A percentile compares a stretch with the other conserved stretches of the same genome.
These are phyloP conservation scores for Cryomyces minteri DNA, from an alignment of 495 filamentous ascomycete genomes.

Conservation along the genomic window DNA sequence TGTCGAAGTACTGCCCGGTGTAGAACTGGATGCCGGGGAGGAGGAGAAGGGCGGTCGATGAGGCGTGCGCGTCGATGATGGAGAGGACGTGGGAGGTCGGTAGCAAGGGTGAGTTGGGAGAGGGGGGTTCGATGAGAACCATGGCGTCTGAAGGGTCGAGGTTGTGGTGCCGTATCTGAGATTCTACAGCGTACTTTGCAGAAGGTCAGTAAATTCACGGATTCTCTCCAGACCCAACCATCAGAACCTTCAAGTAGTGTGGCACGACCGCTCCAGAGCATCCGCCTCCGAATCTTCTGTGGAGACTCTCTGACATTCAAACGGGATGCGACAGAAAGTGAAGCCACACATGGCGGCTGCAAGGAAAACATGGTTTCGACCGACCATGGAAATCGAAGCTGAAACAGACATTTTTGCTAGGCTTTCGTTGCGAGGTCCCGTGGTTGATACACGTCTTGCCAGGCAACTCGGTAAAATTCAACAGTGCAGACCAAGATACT, in stretches of 20 bases:
- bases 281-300: too few relatives aligned
- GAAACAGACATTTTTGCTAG: too few relatives aligned
- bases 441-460: too few relatives aligned
- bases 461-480: too few relatives aligned
- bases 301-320: too few relatives aligned
- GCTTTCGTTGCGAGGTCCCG: too few relatives aligned
- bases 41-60: constrained; percentile 58
- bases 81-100: constrained; percentile 56
- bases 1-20: constrained; percentile 81
- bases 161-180: constrained; percentile 66
- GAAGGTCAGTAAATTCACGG: constrained; percentile 1
- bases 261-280: too few relatives aligned
- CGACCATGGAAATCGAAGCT: too few relatives aligned
- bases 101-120: constrained; percentile 31
- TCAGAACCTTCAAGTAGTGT: not conserved
- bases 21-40: constrained; percentile 92
- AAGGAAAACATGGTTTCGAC: too few relatives aligned
- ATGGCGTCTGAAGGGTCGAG: constrained; percentile 50
- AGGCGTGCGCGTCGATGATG: constrained; percentile 58
- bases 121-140: constrained; percentile 52
- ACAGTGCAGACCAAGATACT: too few relatives aligned
- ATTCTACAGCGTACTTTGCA: constrained; percentile 65
- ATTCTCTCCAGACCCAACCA: not conserved
- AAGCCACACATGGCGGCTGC: too few relatives aligned
- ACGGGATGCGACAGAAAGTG: too few relatives aligned